phyloP scores from a whole-genome alignment of 108 stramenopile genomes.

The Bacterosira constricta region DNA sequence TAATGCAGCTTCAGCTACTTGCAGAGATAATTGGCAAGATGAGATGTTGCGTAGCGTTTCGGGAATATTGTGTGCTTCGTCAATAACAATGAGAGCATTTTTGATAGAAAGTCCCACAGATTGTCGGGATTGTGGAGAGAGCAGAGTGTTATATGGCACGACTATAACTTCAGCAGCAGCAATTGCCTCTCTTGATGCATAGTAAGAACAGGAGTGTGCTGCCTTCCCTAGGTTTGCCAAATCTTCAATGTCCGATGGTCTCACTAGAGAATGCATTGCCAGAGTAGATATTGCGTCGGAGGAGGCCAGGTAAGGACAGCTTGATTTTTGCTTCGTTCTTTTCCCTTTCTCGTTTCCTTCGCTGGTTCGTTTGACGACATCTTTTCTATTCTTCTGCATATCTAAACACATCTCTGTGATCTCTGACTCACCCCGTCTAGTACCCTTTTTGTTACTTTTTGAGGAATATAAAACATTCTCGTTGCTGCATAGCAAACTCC shows the following conservation, averaged over 20 bases:
- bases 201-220: slow-evolving; percentile 91
- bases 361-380: too few relatives aligned
- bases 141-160: slow-evolving; percentile 89
- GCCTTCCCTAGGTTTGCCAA: slow-evolving; percentile 70
- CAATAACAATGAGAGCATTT: slow-evolving; percentile 87
- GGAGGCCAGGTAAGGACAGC: slow-evolving; percentile 72
- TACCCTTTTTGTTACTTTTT: slow-evolving; percentile 6
- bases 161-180: slow-evolving; percentile 91
- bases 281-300: slow-evolving; percentile 68
- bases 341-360: neutral
- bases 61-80: slow-evolving; percentile 98
- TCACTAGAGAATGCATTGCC: slow-evolving; percentile 79
- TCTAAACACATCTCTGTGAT: slow-evolving; percentile 94
- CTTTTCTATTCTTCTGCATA: slow-evolving; percentile 71
- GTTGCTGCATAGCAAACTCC: slow-evolving; percentile 88
- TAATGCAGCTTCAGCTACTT: slow-evolving; percentile 52
- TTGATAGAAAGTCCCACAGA: slow-evolving; percentile 81
- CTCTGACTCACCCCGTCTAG: slow-evolving; percentile 56
- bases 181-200: slow-evolving; percentile 85
- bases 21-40: slow-evolving; percentile 54
- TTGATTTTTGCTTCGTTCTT: slow-evolving; percentile 11
- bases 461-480: slow-evolving; percentile 45
- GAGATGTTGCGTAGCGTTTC: slow-evolving; percentile 73
- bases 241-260: slow-evolving; percentile 93
- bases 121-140: slow-evolving; percentile 63